Evolutionary conservation across 129 eudicot species (phyloP), one percentile per base, ranked within the genome.

Genomic region (Logfia minima): DNA sequence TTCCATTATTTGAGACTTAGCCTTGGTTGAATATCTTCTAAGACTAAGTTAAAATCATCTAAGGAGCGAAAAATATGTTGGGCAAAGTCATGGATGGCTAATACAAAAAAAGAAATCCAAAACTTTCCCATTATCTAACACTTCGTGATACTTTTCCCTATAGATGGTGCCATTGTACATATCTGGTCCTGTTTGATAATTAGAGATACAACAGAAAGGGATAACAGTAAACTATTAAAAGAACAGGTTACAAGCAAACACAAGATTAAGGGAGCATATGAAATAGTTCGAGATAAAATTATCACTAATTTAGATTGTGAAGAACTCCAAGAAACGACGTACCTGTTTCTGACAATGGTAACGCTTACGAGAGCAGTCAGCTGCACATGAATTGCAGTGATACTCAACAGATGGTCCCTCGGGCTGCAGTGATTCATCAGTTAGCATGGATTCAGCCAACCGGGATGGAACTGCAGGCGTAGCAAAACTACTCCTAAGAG

Each of bases 271-370:
- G 18, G 55, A 48, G n/a, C 55, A 48, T 48, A 48, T 48, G 55
- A 14, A 48, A 48, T 48, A 14, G 55, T 48, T 48, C 6, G 1
- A 14, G 55, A 48, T 48, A 48, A 3, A 48, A 14, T 48, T 13
- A 14, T 48, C 55, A 48, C 18, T 48, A 48, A 14, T 48, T 48
- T 14, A 18, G 5, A 48, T 14, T 0, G 55, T 48, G 55, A 14
- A 48, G 48, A 41, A 41, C 48, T 79, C 66, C 52, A 48, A 51
- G 71, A 82, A 79, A 78, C 59, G 70, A 83, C 80, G 76, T 76
- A 95, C 99, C 99, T 95, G 94, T 86, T 91, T 95, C 83, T 95
- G 99, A 81, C 97, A 95, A 75, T 95, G 99, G 75, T 91, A 95
- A 48, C 99, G 97, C 77, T 89, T 95, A 68, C 99, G 85, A 60